Evolutionary conservation across 768 basidiomycete genomes (phyloP), one percentile per base, ranked within the genome.

Genomic region (Tricholoma saponaceum): DNA sequence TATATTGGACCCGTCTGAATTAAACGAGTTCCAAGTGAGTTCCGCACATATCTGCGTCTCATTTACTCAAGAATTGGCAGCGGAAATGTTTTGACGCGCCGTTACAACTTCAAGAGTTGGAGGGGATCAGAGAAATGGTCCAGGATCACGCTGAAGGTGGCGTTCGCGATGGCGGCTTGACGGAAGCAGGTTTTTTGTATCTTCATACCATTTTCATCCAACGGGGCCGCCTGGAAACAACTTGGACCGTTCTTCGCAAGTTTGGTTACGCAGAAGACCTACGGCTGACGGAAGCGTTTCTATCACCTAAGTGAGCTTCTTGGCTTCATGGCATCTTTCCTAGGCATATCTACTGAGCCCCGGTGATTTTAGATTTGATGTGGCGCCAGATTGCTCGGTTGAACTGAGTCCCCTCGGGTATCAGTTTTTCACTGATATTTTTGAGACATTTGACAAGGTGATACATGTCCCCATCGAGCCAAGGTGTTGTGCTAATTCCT

Each of bases 141-240:
- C 83, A 84, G 59, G 84, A 88, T 65, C 85, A 90, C 62, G 86
- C 86, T 20, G 83, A 85, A 51, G 83, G 83, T 25, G 88, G 87
- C 28, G 86, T 96, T 44, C 84, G 81, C 33, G 85, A 85, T 56
- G 84, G 79, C 58, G 95, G 92, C 16, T 77, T 99, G 59, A 98
- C 95, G 3, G 93, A 97, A 74, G 83, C 85, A 5, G 96, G 96
- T 0, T 98, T 98, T 74, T 72, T 98, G 37, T 95, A 91, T 67
- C 84, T 99, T 12, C 94, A 98, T 70, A 98, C 96, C 3, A 91
- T 86, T 62, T 99, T 99, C 74, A 97, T 99, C 55, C 96, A 96
- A 73, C 86, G 89, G 41, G 96, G 96, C 20, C 83, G 96, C 50
- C 79, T 96, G 60, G 96, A 99, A 71, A 98, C 96, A 25, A 98